Evolutionary conservation across 2,329 filamentous ascomycete genomes (phyloP), one percentile per base, ranked within the genome.

Genomic region (Rhinocladiella mackenziei): DNA sequence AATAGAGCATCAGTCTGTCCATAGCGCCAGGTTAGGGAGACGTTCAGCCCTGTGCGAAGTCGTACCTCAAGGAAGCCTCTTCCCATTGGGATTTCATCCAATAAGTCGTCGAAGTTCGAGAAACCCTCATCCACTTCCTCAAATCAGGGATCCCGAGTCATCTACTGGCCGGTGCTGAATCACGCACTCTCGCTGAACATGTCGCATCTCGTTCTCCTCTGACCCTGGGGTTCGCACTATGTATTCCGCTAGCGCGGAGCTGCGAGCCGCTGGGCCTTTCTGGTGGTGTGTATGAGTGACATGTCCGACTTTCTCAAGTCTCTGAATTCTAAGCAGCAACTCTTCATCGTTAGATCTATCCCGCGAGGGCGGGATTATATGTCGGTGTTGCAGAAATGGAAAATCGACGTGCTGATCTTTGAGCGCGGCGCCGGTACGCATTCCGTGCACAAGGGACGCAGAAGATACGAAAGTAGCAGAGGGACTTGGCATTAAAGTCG

Each of bases 171-270:
- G 6, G 84, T 83, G 1, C 69, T 89, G 18, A 75, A 81, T 60
- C 83, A 83, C 2, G 85, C 85, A 0, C 65, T 89, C 5, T 81
- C 84, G 45, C 70, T 89, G 5, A 71, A 84, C 0, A 83, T 84
- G 1, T 75, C 76, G 39, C 78, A 75, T 14, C 68, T 89, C 18
- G 89, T 83, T 70, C 84, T 84, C 1, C 76, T 89, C 33, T 89
- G 85, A 73, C 86, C 81, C 1, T 89, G 84, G 83, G 84, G 88
- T 60, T 84, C 84, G 44, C 83, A 89, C 61, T 89, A 89, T 60
- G 83, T 89, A 18, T 88, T 87, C 60, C 75, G 75, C 22, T 78
- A 81, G 1, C 75, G 84, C 45, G 83, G 82, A 3, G 83, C 83
- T 0, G 68, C 78, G 6, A 89, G 89, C 57, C 71, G 85, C 54